A percentile compares a stretch with the other conserved stretches of the same genome.
Evolutionary conservation across 768 basidiomycete genomes (phyloP).

Genomic region (Serendipita sp.): DNA sequence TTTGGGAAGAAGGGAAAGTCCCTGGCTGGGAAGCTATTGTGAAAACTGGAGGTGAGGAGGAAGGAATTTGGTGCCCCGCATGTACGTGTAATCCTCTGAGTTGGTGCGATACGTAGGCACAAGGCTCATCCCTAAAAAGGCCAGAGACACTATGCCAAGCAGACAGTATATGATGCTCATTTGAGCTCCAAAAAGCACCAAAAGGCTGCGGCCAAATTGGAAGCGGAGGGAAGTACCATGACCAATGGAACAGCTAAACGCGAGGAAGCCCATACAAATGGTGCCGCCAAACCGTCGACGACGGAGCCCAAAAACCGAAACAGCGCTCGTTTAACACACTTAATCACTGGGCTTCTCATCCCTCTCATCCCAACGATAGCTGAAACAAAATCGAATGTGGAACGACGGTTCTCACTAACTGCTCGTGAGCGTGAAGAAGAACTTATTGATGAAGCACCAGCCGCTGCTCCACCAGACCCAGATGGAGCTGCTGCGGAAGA

Average conservation of each 20-base stretch:
- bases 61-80: conserved; percentile 83
- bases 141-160: conserved; percentile 88
- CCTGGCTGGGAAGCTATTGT: conserved; percentile 51
- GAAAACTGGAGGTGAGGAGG: conserved; percentile 32
- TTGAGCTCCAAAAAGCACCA: conserved; percentile 89
- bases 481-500: conserved; percentile 32
- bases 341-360: conserved; percentile 49
- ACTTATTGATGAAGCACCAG: conserved; percentile 49
- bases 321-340: conserved; percentile 55
- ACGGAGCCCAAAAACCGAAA: conserved; percentile 35
- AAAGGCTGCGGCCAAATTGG: conserved; percentile 65
- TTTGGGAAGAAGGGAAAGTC: conserved; percentile 67
- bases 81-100: conserved; percentile 29
- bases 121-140: conserved; percentile 31
- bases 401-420: conserved; percentile 89
- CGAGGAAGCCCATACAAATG: conserved; percentile 25
- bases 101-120: background rate
- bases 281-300: conserved; percentile 16
- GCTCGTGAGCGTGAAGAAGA: conserved; percentile 96
- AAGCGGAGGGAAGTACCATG: conserved; percentile 7
- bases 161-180: conserved; percentile 95
- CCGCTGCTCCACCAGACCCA: conserved; percentile 31
- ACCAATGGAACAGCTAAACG: conserved; percentile 12
- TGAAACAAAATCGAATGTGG: conserved; percentile 92
- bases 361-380: conserved; percentile 49